These are phyloP conservation scores for Rubia occidens DNA, from an alignment of 305 asterid genomes.

Conservation along the genomic window DNA sequence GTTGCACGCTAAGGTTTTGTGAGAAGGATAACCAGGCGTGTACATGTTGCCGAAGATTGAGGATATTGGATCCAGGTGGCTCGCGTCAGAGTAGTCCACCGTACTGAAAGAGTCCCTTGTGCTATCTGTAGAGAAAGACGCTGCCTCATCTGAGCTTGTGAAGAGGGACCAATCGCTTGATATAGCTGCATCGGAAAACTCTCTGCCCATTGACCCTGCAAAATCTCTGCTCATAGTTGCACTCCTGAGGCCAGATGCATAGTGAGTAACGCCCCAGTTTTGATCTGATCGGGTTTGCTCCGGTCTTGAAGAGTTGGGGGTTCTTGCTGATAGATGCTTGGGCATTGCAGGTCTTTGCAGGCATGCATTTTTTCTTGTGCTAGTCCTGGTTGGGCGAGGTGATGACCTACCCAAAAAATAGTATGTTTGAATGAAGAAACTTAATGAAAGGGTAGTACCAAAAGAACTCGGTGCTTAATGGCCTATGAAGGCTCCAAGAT, in stretches of 20 bases:
- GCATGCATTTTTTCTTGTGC: conserved; percentile 24
- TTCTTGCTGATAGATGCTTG: conserved; percentile 27
- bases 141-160: conserved; percentile 71
- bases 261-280: conserved; percentile 16
- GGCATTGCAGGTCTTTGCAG: conserved; percentile 23
- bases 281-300: conserved; percentile 24
- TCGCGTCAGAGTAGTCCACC: conserved; percentile 38
- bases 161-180: conserved; percentile 64
- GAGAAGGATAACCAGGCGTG: conserved; percentile 28
- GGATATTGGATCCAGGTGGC: conserved; percentile 32
- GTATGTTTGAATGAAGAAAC: neutral
- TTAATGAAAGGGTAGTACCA: neutral
- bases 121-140: conserved; percentile 71
- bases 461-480: neutral
- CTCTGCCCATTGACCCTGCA: conserved; percentile 23
- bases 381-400: conserved; percentile 41
- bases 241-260: conserved; percentile 25
- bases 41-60: conserved; percentile 42
- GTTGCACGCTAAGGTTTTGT: conserved; percentile 37
- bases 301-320: conserved; percentile 27
- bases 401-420: conserved; percentile 32
- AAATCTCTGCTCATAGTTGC: conserved; percentile 29
- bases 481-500: conserved; percentile 7
- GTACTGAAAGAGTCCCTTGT: conserved; percentile 77
- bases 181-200: conserved; percentile 42